phyloP scores from a whole-genome alignment of 306 rosid genomes.

The Cucurbita moschata region DNA sequence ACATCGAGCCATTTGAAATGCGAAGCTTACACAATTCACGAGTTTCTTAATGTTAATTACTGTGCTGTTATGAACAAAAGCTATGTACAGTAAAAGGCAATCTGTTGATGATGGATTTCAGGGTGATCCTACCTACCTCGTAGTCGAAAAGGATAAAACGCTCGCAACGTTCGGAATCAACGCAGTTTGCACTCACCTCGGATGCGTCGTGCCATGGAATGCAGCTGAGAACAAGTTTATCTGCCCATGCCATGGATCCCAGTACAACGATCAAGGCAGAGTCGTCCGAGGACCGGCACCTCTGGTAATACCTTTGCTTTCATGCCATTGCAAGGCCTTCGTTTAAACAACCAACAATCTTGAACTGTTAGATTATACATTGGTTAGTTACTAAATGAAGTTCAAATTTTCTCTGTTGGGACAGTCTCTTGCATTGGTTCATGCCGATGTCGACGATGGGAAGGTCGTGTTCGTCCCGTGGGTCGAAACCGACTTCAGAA shows the following conservation, averaged over 20 bases:
- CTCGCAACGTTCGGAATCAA: constrained; percentile 84
- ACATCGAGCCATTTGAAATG: background rate
- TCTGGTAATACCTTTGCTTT: constrained; percentile 28
- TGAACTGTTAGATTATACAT: background rate
- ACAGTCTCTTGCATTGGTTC: constrained; percentile 78
- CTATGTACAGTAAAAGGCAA: background rate
- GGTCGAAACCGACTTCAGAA: constrained; percentile 91
- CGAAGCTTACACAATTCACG: background rate
- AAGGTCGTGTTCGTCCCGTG: constrained; percentile 83
- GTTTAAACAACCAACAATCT: background rate
- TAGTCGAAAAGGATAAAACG: constrained; percentile 73
- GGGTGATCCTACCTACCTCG: constrained; percentile 97
- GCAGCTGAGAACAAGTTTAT: constrained; percentile 73
- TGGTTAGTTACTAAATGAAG: background rate
- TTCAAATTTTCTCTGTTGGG: background rate
- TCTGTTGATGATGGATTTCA: constrained; percentile 9
- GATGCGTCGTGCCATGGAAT: constrained; percentile 94
- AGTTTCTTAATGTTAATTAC: background rate
- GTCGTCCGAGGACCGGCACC: constrained; percentile 99
- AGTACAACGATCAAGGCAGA: constrained; percentile 74
- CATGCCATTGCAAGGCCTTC: constrained; percentile 4
- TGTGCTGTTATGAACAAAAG: background rate
- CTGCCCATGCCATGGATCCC: constrained; percentile 99
- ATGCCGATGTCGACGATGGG: constrained; percentile 59
- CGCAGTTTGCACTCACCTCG: constrained; percentile 98